These are phyloP conservation scores for Calonectria hawksworthii DNA, from an alignment of 2,329 filamentous ascomycete genomes.

Conservation along the genomic window DNA sequence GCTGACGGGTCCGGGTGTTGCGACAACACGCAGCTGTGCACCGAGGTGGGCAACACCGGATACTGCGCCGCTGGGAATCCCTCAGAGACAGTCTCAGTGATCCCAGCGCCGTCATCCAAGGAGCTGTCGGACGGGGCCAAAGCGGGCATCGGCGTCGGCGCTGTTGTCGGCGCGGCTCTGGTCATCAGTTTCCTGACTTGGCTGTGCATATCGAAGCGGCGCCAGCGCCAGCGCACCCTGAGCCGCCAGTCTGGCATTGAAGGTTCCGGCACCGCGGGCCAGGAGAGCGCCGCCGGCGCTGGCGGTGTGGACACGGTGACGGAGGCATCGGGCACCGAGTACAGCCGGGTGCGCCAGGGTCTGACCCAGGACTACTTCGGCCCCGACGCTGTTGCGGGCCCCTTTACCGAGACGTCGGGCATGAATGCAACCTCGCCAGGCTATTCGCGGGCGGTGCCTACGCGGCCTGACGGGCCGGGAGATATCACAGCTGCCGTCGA, in stretches of 20 bases:
- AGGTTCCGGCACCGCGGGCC: conserved; percentile 32
- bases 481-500: conserved; percentile 68
- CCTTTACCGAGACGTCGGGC: conserved; percentile 57
- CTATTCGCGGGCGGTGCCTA: conserved; percentile 56
- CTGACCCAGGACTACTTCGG: conserved; percentile 60
- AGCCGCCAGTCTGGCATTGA: conserved; percentile 30
- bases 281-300: conserved; percentile 32
- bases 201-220: conserved; percentile 60
- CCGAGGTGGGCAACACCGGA: conserved; percentile 51
- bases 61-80: conserved; percentile 56
- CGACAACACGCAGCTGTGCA: conserved; percentile 59
- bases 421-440: conserved; percentile 48
- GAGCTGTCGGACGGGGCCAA: conserved; percentile 64
- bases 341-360: conserved; percentile 46
- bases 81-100: conserved; percentile 49
- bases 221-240: conserved; percentile 45
- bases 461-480: conserved; percentile 60
- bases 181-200: conserved; percentile 61
- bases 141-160: conserved; percentile 69
- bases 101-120: conserved; percentile 42
- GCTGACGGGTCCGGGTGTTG: conserved; percentile 65
- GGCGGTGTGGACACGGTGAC: conserved; percentile 47
- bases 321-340: conserved; percentile 47
- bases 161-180: conserved; percentile 58
- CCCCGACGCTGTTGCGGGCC: conserved; percentile 59